Evolutionary conservation across 495 filamentous ascomycete species (phyloP).

Genomic region (Cercophora sp.): DNA sequence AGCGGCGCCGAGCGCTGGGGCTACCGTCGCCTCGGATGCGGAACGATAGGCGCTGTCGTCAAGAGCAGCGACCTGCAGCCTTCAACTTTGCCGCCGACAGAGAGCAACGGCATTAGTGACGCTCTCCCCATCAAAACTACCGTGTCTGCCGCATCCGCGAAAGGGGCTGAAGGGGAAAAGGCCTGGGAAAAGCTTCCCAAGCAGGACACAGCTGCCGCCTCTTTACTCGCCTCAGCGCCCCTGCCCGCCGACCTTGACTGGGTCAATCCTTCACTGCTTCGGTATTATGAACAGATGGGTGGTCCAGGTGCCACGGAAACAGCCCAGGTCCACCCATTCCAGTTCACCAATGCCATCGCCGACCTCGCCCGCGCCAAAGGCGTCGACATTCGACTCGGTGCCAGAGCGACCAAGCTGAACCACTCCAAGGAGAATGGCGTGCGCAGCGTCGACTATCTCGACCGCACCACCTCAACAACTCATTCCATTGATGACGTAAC

Average conservation of each 20-base stretch:
- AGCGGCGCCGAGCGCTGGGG: constrained; percentile 80
- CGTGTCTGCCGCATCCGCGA: constrained; percentile 10
- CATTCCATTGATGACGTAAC: constrained; percentile 64
- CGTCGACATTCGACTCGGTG: constrained; percentile 64
- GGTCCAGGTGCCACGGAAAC: constrained; percentile 60
- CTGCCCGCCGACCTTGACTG: constrained; percentile 83
- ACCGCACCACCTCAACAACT: constrained; percentile 52
- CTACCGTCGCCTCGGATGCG: constrained; percentile 75
- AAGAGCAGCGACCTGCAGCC: constrained; percentile 33
- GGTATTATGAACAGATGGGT: constrained; percentile 80
- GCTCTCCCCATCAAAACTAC: constrained; percentile 30
- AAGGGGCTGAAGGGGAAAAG: constrained; percentile 20
- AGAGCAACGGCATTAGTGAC: constrained; percentile 14
- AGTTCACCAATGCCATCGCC: constrained; percentile 87
- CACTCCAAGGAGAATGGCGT: constrained; percentile 48
- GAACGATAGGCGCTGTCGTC: constrained; percentile 62
- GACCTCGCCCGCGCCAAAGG: constrained; percentile 73
- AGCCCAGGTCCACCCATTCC: constrained; percentile 90
- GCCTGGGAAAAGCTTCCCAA: constrained; percentile 67
- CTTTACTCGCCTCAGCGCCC: constrained; percentile 55
- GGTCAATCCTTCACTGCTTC: constrained; percentile 64
- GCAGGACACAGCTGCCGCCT: constrained; percentile 57
- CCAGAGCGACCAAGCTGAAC: constrained; percentile 49
- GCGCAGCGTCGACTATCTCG: constrained; percentile 68
- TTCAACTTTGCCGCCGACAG: constrained; percentile 18